These are phyloP conservation scores for Arachnomyces sp. DNA, from an alignment of 2,329 filamentous ascomycete species.

Conservation along the genomic window DNA sequence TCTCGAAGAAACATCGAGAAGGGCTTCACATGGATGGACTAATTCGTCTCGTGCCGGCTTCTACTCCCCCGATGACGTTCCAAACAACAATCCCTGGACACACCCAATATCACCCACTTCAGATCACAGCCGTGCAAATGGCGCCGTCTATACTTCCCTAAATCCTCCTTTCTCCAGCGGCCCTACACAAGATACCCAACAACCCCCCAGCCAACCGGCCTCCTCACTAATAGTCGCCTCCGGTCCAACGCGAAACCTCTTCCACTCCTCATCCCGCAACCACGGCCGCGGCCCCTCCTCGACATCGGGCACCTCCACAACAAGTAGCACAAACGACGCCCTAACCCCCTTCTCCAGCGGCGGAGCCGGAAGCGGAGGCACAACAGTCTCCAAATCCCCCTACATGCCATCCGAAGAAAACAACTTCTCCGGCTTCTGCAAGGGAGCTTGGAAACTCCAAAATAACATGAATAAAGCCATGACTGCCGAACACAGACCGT, in stretches of 20 bases:
- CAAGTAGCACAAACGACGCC: neutral
- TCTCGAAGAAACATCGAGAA: too few species aligned
- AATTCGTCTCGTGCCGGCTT: too few species aligned
- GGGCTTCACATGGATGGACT: too few species aligned
- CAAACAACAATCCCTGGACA: too few species aligned
- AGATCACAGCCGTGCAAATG: neutral
- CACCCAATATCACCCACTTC: too few species aligned
- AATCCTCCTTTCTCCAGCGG: neutral
- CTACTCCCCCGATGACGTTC: too few species aligned
- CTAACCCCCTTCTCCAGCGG: neutral
- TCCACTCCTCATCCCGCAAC: neutral
- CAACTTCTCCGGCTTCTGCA: constrained; percentile 38
- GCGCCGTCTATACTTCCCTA: neutral
- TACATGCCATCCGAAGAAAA: constrained; percentile 30
- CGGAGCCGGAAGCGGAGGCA: neutral
- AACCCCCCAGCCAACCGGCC: too few species aligned
- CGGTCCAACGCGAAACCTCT: neutral
- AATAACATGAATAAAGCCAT: constrained; percentile 28
- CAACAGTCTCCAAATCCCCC: constrained; percentile 4
- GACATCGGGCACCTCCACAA: constrained; percentile 4
- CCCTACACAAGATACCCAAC: neutral
- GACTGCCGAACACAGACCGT: constrained; percentile 16
- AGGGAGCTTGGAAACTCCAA: constrained; percentile 37
- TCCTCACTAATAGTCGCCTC: neutral
- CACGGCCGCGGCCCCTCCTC: constrained; percentile 7